Evolutionary conservation across 2,329 filamentous ascomycete species (phyloP).

Genomic region (Fusarium algeriense): DNA sequence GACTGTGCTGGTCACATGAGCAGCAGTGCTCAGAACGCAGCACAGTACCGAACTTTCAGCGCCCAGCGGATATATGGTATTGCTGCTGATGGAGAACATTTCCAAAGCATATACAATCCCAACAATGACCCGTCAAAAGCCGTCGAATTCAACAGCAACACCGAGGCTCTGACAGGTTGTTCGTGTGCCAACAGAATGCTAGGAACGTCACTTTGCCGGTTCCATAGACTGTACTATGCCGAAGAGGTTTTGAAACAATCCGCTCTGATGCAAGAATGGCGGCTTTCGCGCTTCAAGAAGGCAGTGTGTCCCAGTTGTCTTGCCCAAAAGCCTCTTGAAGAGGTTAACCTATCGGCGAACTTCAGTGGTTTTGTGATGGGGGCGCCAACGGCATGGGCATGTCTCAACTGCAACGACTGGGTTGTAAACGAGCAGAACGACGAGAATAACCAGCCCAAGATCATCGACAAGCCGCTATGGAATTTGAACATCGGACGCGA

Average conservation of each 20-base stretch:
- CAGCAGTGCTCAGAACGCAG: background rate
- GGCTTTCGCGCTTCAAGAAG: slow-evolving; percentile 38
- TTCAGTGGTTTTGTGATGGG: slow-evolving; percentile 20
- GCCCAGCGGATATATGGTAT: slow-evolving; percentile 48
- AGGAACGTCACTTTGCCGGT: slow-evolving; percentile 49
- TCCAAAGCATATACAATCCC: slow-evolving; percentile 3
- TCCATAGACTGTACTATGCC: slow-evolving; percentile 51
- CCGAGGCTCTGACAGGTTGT: slow-evolving; percentile 53
- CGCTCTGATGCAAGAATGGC: slow-evolving; percentile 47
- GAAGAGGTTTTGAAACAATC: slow-evolving; percentile 41
- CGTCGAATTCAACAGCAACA: slow-evolving; percentile 16
- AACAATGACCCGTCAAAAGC: background rate
- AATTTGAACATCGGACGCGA: slow-evolving; percentile 10
- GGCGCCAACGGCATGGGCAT: slow-evolving; percentile 47
- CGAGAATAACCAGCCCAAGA: slow-evolving; percentile 23
- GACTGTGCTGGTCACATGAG: slow-evolving; percentile 43
- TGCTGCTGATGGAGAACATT: background rate
- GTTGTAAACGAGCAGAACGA: slow-evolving; percentile 47
- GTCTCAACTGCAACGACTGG: slow-evolving; percentile 51
- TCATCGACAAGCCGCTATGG: slow-evolving; percentile 40
- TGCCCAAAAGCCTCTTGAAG: slow-evolving; percentile 9
- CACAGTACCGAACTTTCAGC: slow-evolving; percentile 19
- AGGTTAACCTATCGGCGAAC: slow-evolving; percentile 37
- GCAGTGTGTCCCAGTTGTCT: slow-evolving; percentile 51
- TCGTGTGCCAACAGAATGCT: slow-evolving; percentile 54